These are phyloP conservation scores for Tylopilus intermedius DNA, from an alignment of 768 basidiomycete genomes.

Conservation along the genomic window DNA sequence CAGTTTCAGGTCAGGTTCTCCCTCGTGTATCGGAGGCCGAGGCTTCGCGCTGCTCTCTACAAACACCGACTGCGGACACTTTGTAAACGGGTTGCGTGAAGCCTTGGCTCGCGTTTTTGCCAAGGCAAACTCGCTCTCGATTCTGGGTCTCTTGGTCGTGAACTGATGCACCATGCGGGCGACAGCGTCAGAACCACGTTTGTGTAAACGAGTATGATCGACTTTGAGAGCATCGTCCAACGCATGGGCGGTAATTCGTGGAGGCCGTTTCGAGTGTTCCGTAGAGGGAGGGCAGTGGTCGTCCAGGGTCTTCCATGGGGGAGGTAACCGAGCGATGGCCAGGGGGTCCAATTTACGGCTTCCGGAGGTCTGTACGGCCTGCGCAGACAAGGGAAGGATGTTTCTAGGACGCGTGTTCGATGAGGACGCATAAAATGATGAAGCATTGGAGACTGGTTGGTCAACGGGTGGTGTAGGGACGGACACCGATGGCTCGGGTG, in stretches of 20 bases:
- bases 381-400: slow-evolving; percentile 19
- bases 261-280: neutral
- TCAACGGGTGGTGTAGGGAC: neutral
- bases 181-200: slow-evolving; percentile 19
- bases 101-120: slow-evolving; percentile 4
- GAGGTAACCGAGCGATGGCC: slow-evolving; percentile 26
- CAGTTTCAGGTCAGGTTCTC: neutral
- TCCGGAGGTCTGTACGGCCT: slow-evolving; percentile 14
- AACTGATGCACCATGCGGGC: slow-evolving; percentile 19
- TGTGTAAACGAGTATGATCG: slow-evolving; percentile 25
- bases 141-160: slow-evolving; percentile 19
- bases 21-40: neutral
- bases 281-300: neutral
- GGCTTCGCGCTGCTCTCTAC: slow-evolving; percentile 1
- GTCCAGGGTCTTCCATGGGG: slow-evolving; percentile 21
- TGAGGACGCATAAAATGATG: slow-evolving; percentile 19
- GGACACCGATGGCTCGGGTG: neutral
- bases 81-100: slow-evolving; percentile 23
- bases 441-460: slow-evolving; percentile 5
- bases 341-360: slow-evolving; percentile 17
- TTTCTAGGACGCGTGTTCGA: neutral
- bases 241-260: slow-evolving; percentile 1
- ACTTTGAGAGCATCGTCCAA: slow-evolving; percentile 12
- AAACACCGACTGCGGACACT: slow-evolving; percentile 16
- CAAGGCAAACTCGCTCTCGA: slow-evolving; percentile 19